Conservation (phyloP, 768 basidiomycete species). For the Paxillus ammoniavirescens region DNA sequence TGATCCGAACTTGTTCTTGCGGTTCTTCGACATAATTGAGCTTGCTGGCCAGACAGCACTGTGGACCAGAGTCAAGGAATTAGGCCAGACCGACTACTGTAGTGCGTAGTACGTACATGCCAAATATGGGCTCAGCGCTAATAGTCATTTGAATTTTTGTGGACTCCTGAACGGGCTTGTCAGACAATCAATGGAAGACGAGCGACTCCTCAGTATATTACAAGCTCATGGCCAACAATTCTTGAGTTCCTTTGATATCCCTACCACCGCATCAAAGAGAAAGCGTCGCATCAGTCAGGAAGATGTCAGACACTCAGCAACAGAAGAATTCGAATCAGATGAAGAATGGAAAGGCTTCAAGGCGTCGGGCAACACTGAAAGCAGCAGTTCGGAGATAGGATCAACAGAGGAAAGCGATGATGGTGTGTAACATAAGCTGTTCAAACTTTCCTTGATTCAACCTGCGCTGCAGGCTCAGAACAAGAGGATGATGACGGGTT, state of each 20-base stretch:
- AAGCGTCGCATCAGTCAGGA: constrained; percentile 17
- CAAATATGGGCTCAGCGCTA: constrained; percentile 1
- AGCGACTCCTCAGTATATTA: constrained; percentile 38
- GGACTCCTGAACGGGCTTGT: constrained; percentile 2
- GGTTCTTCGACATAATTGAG: constrained; percentile 28
- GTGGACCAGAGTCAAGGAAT: no score
- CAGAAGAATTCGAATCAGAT: constrained; percentile 23
- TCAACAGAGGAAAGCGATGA: constrained; percentile 22
- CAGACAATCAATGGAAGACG: constrained; percentile 9
- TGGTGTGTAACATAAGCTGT: constrained; percentile 7
- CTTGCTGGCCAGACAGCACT: no score
- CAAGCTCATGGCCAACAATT: constrained; percentile 49
- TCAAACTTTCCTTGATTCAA: not conserved
- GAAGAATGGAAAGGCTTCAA: constrained; percentile 45
- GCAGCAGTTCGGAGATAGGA: not conserved
- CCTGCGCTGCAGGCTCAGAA: constrained; percentile 33
- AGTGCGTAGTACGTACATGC: not conserved
- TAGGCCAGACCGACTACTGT: no score
- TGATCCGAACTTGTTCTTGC: constrained; percentile 16
- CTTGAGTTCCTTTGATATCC: constrained; percentile 38
- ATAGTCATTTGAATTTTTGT: not conserved
- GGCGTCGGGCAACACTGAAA: not conserved
- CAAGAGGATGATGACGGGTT: constrained; percentile 50
- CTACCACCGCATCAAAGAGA: constrained; percentile 19
- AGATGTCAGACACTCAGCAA: not conserved